These are phyloP conservation scores for Cladobotryum mycophilum DNA, from an alignment of 2,329 filamentous ascomycete species.

Conservation along the genomic window DNA sequence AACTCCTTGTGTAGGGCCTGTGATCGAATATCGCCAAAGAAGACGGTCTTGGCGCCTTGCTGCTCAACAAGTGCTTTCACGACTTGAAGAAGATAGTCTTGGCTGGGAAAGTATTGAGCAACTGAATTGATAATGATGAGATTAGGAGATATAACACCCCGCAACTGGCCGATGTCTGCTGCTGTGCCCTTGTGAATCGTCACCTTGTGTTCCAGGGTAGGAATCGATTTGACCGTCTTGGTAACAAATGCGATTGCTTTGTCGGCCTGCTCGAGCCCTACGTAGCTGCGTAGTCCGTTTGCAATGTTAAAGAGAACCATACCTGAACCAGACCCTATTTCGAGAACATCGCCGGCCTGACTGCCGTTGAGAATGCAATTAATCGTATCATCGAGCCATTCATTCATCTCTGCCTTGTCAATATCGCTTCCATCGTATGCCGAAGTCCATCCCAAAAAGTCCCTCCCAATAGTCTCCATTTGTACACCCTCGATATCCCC, in stretches of 20 bases:
- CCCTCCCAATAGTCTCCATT: conserved; percentile 2
- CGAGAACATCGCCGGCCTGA: too few relatives aligned
- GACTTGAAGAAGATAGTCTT: conserved; percentile 18
- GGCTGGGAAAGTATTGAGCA: conserved; percentile 22
- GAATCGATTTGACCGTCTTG: conserved; percentile 10
- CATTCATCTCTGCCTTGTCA: conserved; percentile 10
- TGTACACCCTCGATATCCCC: too few relatives aligned
- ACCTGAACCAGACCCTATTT: too few relatives aligned
- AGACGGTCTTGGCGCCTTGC: conserved; percentile 5
- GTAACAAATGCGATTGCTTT: conserved; percentile 18
- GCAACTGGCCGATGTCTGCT: conserved; percentile 10
- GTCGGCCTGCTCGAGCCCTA: too few relatives aligned
- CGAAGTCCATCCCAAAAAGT: conserved; percentile 26
- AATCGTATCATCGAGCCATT: neutral
- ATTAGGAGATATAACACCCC: neutral
- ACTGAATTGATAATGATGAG: conserved; percentile 24
- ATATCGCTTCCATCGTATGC: conserved; percentile 24
- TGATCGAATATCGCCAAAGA: conserved; percentile 21
- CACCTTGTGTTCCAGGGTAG: conserved; percentile 10
- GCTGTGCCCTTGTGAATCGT: conserved; percentile 18
- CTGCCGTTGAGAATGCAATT: too few relatives aligned
- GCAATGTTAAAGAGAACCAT: too few relatives aligned
- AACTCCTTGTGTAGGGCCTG: conserved; percentile 16
- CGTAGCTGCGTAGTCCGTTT: too few relatives aligned
- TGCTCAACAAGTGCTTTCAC: conserved; percentile 11